Base-by-base conservation (phyloP, 1,284 basidiomycete species). In the Cystobasidium sp. region DNA sequence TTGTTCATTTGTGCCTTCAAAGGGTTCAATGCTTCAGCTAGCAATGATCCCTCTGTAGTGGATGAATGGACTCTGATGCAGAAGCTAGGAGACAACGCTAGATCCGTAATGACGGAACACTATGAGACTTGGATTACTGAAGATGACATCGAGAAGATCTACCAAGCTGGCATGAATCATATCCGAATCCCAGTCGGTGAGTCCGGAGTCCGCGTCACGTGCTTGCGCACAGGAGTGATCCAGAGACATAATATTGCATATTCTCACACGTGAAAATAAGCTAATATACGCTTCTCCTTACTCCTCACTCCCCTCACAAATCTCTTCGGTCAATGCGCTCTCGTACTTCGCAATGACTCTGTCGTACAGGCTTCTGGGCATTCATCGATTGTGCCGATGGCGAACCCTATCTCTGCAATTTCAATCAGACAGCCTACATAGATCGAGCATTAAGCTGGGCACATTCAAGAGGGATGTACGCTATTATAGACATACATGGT, bases 341-440 rank as follows among this genome's bases (percentile, higher is more conserved):
- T 55, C 77, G 82, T 66, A 73, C 69, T 76, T 76, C 65, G 77
- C 76, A 61, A 83, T 44, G 80, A 82, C 22, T 80, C 83, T 44
- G 81, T 82, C 14, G 39, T n/a, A 66, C 64, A 66, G 64, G 81
- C n/a, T 83, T 80, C 75, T 80, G 79, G 79, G 78, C 79, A 3
- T 80, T 81, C 62, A 80, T 80, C 53, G 77, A 79, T 16, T 78
- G 75, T 43, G 56, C 58, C n/a, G 68, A 51, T 10, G 76, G 75
- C 51, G 80, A 81, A 72, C 79, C 79, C 6, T 80, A 78, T 67
- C 44, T 80, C 16, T 78, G 49, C 70, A 73, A 77, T 68, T 74
- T 73, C 63, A 74, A 76, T 22, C 59, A 78, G 43, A 76, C 78
- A 46, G 85, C 88, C 0, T 91, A 90, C 80, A 51, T 73, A 43